Evolutionary conservation across 176 grass and related monocot species (phyloP).

Genomic region (Oryza brachyantha): DNA sequence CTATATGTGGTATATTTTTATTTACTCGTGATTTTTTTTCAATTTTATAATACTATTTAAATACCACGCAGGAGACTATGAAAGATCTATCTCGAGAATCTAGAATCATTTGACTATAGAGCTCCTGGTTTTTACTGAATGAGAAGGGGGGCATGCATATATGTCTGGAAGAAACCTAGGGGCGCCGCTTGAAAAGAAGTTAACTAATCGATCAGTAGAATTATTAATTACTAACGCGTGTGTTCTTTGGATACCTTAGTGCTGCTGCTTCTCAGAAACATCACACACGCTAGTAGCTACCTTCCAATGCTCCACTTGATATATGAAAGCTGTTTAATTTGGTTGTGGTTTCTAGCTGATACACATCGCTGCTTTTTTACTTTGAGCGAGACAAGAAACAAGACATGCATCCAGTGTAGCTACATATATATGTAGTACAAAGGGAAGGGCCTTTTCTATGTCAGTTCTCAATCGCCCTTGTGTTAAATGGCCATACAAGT

Average conservation of each 20-base stretch:
- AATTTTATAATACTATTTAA: no score
- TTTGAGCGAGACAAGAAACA: neutral
- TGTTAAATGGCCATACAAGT: neutral
- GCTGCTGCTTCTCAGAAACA: neutral
- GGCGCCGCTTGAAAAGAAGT: neutral
- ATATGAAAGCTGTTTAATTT: neutral
- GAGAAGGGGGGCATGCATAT: neutral
- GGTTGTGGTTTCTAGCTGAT: neutral
- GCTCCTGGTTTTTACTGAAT: neutral
- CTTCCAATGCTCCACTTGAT: neutral
- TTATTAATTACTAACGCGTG: neutral
- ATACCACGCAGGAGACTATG: no score
- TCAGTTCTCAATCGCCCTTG: neutral
- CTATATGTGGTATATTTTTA: no score
- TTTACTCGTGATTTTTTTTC: no score
- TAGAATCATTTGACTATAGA: no score
- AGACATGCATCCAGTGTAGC: neutral
- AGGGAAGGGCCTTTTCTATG: neutral
- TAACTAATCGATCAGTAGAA: neutral
- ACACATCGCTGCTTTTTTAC: neutral
- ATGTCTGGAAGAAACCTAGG: neutral
- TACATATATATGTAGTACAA: neutral
- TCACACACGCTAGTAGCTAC: neutral
- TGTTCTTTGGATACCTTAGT: neutral
- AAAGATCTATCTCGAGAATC: no score